A percentile compares a stretch with the other conserved stretches of the same genome.
These are phyloP conservation scores for Acephala macrosclerotiorum DNA, from an alignment of 2,329 filamentous ascomycete species.

Conservation along the genomic window DNA sequence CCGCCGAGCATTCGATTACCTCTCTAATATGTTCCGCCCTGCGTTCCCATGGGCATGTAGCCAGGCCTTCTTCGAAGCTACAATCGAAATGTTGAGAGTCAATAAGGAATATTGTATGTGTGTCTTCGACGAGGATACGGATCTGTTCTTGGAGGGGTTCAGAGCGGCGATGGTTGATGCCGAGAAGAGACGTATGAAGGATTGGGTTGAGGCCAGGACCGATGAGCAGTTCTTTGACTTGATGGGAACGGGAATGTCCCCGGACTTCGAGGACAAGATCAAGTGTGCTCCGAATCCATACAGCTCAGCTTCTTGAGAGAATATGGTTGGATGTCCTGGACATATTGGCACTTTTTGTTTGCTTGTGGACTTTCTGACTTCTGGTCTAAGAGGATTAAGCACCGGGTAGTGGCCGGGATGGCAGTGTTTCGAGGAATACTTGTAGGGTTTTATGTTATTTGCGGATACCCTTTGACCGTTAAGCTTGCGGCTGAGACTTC, in stretches of 20 bases:
- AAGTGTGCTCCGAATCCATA: neutral
- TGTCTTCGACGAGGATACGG: neutral
- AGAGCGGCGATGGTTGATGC: neutral
- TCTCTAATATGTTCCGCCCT: neutral
- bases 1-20: slow-evolving; percentile 1
- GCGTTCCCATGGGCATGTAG: neutral
- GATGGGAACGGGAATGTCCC: neutral
- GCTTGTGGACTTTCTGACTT: neutral
- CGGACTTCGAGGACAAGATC: neutral
- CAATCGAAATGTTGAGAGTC: neutral
- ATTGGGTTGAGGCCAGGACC: neutral
- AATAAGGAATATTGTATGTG: neutral
- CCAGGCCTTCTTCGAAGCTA: slow-evolving; percentile 5
- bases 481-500: neutral
- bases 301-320: neutral
- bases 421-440: neutral
- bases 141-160: neutral
- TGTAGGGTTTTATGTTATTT: neutral
- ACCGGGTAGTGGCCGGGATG: neutral
- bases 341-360: neutral
- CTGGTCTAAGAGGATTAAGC: neutral
- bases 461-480: neutral
- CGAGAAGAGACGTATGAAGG: neutral
- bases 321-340: neutral
- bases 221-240: slow-evolving; percentile 9